phyloP scores from a whole-genome alignment of 2,329 filamentous ascomycete genomes.

The Xylariaceae sp. region DNA sequence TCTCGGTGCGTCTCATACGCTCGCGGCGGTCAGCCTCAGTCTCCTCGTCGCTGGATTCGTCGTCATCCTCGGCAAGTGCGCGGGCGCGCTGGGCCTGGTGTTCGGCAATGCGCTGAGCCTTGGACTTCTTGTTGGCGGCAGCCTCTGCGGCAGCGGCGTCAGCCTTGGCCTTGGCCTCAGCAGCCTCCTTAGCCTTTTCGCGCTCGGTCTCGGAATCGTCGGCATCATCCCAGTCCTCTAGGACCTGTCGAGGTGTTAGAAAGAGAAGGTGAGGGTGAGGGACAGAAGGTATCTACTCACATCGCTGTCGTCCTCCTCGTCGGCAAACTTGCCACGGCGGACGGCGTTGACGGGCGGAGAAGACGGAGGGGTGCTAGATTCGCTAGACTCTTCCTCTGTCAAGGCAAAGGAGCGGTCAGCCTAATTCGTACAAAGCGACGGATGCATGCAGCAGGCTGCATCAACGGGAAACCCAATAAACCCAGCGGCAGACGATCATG shows the following conservation, averaged over 20 bases:
- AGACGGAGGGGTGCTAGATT: slow-evolving; percentile 32
- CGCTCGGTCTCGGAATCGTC: slow-evolving; percentile 96
- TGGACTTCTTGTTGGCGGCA: slow-evolving; percentile 86
- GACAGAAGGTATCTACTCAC: slow-evolving; percentile 45
- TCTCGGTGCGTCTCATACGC: slow-evolving; percentile 72
- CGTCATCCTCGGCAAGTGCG: slow-evolving; percentile 53
- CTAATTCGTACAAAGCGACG: slow-evolving; percentile 11
- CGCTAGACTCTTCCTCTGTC: slow-evolving; percentile 37
- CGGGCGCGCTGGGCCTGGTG: slow-evolving; percentile 56
- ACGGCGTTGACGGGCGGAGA: slow-evolving; percentile 38
- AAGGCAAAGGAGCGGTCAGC: slow-evolving; percentile 22
- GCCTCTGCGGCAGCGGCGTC: slow-evolving; percentile 84
- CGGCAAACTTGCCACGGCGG: slow-evolving; percentile 71
- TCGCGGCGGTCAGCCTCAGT: slow-evolving; percentile 68
- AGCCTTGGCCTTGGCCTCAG: slow-evolving; percentile 81
- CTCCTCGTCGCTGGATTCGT: slow-evolving; percentile 68
- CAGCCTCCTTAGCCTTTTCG: slow-evolving; percentile 87
- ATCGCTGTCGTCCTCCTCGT: slow-evolving; percentile 82
- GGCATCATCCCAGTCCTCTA: slow-evolving; percentile 94
- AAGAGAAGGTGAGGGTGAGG: slow-evolving; percentile 8
- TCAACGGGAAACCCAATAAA: slow-evolving; percentile 4
- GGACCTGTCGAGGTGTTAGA: slow-evolving; percentile 54
- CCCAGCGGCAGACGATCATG: slow-evolving; percentile 9
- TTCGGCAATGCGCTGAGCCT: slow-evolving; percentile 80
- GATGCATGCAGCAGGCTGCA: slow-evolving; percentile 14